Base-by-base conservation (phyloP, 23 red algal genomes). In the Gracilaria gracilis region DNA sequence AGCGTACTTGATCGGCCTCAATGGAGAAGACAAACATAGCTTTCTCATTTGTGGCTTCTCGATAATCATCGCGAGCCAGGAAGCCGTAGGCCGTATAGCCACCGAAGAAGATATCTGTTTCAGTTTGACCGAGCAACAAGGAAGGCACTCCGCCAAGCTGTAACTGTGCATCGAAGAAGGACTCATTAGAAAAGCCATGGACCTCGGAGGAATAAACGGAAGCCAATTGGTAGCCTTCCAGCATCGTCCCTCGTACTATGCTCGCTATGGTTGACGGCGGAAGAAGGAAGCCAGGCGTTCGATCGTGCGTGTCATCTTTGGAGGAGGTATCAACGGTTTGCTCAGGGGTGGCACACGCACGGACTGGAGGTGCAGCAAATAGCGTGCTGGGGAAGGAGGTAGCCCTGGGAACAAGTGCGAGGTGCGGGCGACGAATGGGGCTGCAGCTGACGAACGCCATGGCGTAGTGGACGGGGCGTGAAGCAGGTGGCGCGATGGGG, bases 1-100 rank as follows among this genome's bases (percentile, higher is more conserved):
- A 23, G 42, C 78, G 21, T 16, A 84, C 62, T 8, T 92, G n/a
- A 17, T 65, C 89, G 13, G 7, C 65, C 11, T 39, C 38, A 72
- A 83, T 33, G 4, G 78, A 53, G 34, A 84, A 83, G 4, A 92
- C 79, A 53, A 92, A 83, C 79, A 84, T 83, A 16, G 79, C 69
- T 14, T 65, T 77, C 35, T 55, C 61, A 33, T 39, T 84, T 2
- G 89, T 77, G 65, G 80, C 89, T 48, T 92, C 89, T 5, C 89
- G 89, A 78, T 92, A 92, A 33, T 92, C 89, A 57, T 92, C 89
- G n/a, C 89, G 79, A 42, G 89, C 80, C 4, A 75, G 47, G 37
- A 84, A 84, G 51, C 89, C 89, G 39, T 55, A 61, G 46, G 89
- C 59, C 0, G 78, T 74, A 78, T 92, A 92, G 21, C 89, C 89